Conservation (phyloP, 371 early-diverging fungal genomes). For the Apophysomyces ossiformis region DNA sequence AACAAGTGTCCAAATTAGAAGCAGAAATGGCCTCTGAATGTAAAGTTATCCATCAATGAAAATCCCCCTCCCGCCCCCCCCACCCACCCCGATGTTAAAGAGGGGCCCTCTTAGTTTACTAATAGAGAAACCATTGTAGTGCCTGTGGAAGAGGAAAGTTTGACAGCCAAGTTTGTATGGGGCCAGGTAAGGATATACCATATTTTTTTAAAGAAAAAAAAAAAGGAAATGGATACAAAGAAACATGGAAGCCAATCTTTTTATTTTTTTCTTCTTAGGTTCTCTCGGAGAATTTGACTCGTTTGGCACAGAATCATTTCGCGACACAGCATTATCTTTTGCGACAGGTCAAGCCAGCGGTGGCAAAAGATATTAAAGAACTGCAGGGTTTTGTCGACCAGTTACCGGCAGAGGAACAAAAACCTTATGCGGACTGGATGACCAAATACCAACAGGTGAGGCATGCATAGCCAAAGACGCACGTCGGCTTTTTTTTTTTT, state of each 20-base stretch:
- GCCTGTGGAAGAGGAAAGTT: constrained; percentile 56
- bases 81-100: no score
- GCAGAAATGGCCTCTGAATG: constrained; percentile 63
- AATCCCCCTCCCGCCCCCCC: not conserved
- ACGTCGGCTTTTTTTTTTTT: no score
- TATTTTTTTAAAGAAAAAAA: not conserved
- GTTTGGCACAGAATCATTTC: constrained; percentile 69
- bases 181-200: constrained; percentile 52
- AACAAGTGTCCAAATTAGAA: constrained; percentile 62
- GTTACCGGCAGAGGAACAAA: constrained; percentile 21
- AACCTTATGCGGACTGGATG: constrained; percentile 40
- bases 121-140: constrained; percentile 17
- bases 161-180: constrained; percentile 72
- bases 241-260: not conserved
- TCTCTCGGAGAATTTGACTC: constrained; percentile 67
- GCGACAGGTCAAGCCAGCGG: constrained; percentile 64
- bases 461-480: not conserved
- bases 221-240: not conserved
- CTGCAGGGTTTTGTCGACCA: constrained; percentile 40
- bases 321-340: constrained; percentile 73
- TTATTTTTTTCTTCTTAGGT: constrained; percentile 16
- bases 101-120: no score
- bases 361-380: constrained; percentile 56
- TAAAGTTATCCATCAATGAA: constrained; percentile 24
- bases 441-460: constrained; percentile 44